Base-by-base conservation (phyloP, 192 early-diverging fungal species). In the Pilaira anomala region DNA sequence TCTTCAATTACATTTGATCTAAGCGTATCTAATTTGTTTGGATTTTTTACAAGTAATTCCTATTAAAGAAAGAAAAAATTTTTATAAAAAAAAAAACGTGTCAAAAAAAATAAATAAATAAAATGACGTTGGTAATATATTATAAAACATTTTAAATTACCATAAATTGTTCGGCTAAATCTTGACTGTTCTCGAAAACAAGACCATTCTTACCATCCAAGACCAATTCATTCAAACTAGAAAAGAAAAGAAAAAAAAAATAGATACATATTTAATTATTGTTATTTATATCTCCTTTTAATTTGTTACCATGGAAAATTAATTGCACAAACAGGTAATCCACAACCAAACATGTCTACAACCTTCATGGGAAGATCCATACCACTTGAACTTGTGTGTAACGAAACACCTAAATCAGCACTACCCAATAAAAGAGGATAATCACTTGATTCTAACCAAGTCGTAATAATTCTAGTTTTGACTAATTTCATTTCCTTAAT, bases 281-380 rank as follows among this genome's bases (percentile, higher is more conserved):
- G 4, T 5, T 36, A 36, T 36, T 36, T 36, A 36, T 36, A 36
- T 36, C 33, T 36, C 11, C 24, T 45, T 36, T 39, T 30, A 26
- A 19, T 1, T n/a, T 25, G 36, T 40, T 60, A 69, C 75, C 85
- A 87, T n/a, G 74, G 49, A 71, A 87, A 91, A 19, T 59, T 50
- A 48, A 85, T 69, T 7, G 95, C 92, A 72, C 89, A 92, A 36
- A 94, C 95, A 5, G 96, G 94, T 13, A 93, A 67, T 3, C 91
- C 93, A 73, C 92, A 96, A 16, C 95, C 96, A 85, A 97, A 95
- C 94, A 98, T 95, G 67, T 98, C 96, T 7, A 97, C 93, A 6
- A 97, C 84, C 76, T 98, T 98, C 96, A 98, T 98, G 7, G 96
- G 96, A 66, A 98, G 72, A 69, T 98, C 96, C 52, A 98, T 80